Percentiles rank a stretch among this genome's conserved stretches.
phyloP scores from a whole-genome alignment of 2,329 filamentous ascomycete species.

The Tolypocladium inflatum region DNA sequence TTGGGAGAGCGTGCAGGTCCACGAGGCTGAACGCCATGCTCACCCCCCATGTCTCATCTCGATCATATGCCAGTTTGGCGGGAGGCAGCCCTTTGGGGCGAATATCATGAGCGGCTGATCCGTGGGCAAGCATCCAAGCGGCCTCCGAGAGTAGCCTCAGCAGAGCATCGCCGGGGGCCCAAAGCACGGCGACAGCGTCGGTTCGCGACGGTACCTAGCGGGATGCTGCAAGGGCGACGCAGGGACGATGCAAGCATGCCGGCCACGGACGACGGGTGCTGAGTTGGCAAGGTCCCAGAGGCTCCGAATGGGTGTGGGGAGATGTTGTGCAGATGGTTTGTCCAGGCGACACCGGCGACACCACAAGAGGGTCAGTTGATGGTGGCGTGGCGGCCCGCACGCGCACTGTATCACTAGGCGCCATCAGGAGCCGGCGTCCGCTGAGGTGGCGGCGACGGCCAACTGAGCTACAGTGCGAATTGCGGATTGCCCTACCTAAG shows the following conservation, averaged over 20 bases:
- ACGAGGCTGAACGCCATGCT: neutral
- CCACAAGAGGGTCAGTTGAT: neutral
- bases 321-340: neutral
- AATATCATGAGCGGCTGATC: neutral
- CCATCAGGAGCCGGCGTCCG: neutral
- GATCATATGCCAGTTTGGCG: neutral
- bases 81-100: neutral
- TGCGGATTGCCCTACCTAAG: neutral
- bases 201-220: neutral
- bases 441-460: neutral
- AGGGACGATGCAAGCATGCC: constrained; percentile 2
- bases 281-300: neutral
- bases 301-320: neutral
- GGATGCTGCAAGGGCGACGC: constrained; percentile 4
- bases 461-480: neutral
- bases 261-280: neutral
- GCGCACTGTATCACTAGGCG: neutral
- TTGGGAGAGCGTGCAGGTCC: neutral
- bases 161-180: neutral
- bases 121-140: neutral
- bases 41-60: neutral
- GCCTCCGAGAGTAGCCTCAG: neutral
- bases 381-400: neutral
- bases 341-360: neutral
- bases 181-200: neutral